Conservation (phyloP, 2,329 filamentous ascomycete species). For the Podosphaera xanthii region DNA sequence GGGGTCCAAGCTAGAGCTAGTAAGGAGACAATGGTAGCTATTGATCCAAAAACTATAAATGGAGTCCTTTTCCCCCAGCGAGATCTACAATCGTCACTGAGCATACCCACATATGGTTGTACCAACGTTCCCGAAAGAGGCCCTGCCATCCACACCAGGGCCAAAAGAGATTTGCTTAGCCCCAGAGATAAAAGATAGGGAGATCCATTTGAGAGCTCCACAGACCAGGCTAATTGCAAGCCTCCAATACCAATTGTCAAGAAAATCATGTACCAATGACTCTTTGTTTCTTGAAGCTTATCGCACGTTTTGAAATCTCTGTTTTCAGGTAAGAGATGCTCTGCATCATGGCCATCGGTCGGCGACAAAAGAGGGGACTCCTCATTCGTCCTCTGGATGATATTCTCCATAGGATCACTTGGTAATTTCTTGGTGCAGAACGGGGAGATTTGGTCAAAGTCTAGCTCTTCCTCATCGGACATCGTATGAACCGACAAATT, state of each 20-base stretch:
- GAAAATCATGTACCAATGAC: conserved; percentile 63
- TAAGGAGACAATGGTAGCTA: conserved; percentile 43
- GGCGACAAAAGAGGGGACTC: background rate
- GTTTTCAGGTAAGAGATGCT: background rate
- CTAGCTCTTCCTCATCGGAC: too few relatives aligned
- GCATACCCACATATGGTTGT: conserved; percentile 62
- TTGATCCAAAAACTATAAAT: conserved; percentile 51
- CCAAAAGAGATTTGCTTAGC: conserved; percentile 62
- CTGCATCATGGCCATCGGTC: background rate
- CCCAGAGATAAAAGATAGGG: conserved; percentile 62
- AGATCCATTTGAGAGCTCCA: conserved; percentile 82
- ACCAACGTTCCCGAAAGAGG: conserved; percentile 58
- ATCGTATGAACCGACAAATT: too few relatives aligned
- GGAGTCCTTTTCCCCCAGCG: conserved; percentile 60
- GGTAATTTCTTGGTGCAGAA: too few relatives aligned
- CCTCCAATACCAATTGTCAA: conserved; percentile 73
- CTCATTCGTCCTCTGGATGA: background rate
- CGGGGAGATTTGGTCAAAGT: too few relatives aligned
- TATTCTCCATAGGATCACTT: background rate
- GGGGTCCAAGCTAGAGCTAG: conserved; percentile 51
- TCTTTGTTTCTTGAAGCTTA: conserved; percentile 37
- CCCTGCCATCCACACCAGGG: conserved; percentile 66
- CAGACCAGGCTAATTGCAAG: conserved; percentile 85
- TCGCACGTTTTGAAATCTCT: background rate
- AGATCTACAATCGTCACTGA: conserved; percentile 55